phyloP scores from a whole-genome alignment of 2,329 filamentous ascomycete species.

The Cercospora janseana region DNA sequence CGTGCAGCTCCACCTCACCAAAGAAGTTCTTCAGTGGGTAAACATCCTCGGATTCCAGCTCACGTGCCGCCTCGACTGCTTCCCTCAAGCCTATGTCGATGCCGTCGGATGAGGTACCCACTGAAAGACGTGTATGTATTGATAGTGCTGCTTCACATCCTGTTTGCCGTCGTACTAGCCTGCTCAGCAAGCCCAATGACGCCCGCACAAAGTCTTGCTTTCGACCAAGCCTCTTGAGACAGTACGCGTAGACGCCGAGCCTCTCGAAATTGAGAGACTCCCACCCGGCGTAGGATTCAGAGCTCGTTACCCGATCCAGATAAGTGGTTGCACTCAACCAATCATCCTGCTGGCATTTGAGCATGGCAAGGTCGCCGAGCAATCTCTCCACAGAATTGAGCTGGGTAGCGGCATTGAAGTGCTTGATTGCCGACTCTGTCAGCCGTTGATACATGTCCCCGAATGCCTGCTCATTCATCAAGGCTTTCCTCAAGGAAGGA shows the following conservation, averaged over 20 bases:
- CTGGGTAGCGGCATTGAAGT: constrained; percentile 77
- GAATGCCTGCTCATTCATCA: constrained; percentile 42
- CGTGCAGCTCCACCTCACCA: constrained; percentile 64
- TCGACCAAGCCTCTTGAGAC: constrained; percentile 71
- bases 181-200: constrained; percentile 70
- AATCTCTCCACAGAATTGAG: constrained; percentile 72
- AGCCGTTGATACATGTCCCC: constrained; percentile 55
- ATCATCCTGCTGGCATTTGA: constrained; percentile 70
- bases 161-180: constrained; percentile 54
- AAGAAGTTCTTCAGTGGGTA: constrained; percentile 74
- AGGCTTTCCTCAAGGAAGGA: constrained; percentile 35
- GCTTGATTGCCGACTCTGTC: constrained; percentile 79
- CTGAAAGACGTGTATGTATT: no score
- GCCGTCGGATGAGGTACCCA: no score
- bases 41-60: constrained; percentile 60
- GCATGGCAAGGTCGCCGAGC: constrained; percentile 78
- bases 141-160: constrained; percentile 2
- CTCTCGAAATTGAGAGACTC: constrained; percentile 75
- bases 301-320: constrained; percentile 74
- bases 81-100: constrained; percentile 41
- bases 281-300: constrained; percentile 78
- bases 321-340: constrained; percentile 71
- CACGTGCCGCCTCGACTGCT: constrained; percentile 49
- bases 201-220: constrained; percentile 77
- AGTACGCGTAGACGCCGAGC: constrained; percentile 80